A percentile compares a stretch with the other conserved stretches of the same genome.
Conservation (phyloP, 2,329 filamentous ascomycete genomes). For the Pseudocercospora crystallina region DNA sequence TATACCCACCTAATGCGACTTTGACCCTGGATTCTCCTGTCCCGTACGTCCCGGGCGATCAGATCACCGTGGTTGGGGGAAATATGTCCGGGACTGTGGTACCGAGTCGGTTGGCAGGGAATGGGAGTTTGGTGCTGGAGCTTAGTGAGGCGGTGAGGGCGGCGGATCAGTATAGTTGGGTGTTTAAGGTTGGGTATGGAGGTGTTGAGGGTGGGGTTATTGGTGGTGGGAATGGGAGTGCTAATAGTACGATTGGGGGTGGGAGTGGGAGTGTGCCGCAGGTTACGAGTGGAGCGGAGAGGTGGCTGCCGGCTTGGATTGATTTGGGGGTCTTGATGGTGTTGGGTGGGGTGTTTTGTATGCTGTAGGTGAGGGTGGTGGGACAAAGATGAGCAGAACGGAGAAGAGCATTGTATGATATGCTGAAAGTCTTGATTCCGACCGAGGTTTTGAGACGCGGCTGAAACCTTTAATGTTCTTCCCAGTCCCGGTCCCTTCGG, state of each 20-base stretch:
- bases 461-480: too few relatives aligned
- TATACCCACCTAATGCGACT: conserved; percentile 45
- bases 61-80: conserved; percentile 47
- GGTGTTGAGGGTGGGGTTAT: background rate
- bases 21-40: conserved; percentile 46
- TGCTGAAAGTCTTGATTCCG: too few relatives aligned
- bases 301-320: background rate
- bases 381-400: too few relatives aligned
- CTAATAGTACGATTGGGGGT: conserved; percentile 2
- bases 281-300: conserved; percentile 3
- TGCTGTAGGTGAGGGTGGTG: background rate
- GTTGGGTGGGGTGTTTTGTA: conserved; percentile 2
- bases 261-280: conserved; percentile 2
- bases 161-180: conserved; percentile 45
- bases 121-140: conserved; percentile 36
- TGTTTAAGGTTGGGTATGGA: conserved; percentile 41
- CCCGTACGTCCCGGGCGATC: conserved; percentile 50
- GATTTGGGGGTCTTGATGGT: background rate
- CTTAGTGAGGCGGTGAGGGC: conserved; percentile 35
- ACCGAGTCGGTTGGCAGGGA: conserved; percentile 25
- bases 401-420: too few relatives aligned
- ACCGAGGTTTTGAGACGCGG: too few relatives aligned
- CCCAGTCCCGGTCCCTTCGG: too few relatives aligned
- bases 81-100: conserved; percentile 31
- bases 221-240: too few relatives aligned